Evolutionary conservation across 2,329 filamentous ascomycete species (phyloP), one percentile per base, ranked within the genome.

Genomic region (Helotiales sp.): DNA sequence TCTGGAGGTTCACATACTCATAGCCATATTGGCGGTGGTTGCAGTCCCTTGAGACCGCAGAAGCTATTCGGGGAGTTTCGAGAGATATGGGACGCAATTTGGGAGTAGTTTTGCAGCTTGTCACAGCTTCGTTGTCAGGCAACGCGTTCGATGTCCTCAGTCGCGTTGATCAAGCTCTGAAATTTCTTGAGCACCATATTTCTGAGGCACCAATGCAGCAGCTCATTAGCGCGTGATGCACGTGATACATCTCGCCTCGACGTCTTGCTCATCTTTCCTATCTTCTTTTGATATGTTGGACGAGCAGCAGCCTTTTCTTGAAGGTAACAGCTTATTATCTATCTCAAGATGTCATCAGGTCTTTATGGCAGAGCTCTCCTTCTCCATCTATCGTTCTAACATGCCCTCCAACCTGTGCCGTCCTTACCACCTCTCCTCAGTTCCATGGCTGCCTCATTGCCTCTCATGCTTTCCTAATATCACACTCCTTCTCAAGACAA

Each of bases 21-120:
- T 79, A 63, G 82, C 81, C 81, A 85, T 85, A 54, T 76, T 83
- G 73, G 31, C 52, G 48, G 56, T 58, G 55, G 44, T 47, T 9
- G 49, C 54, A 58, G 58, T 59, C 56, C 61, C 59, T 31, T 40
- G 48, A 60, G 59, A 63, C 62, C 49, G 53, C 40, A 49, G 25
- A 48, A 58, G 46, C 31, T 51, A 25, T 49, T 25, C 33, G 12
- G 36, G 46, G 12, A 44, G 33, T 24, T 53, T 56, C 25, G 33
- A 7, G 2, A 29, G 30, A 44, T 40, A 33, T 25, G 36, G 19
- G 47, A 12, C n/a, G 25, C 36, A 55, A 49, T 42, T 56, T 44
- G 15, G 27, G 36, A 22, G 42, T 24, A 34, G 27, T 50, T 33
- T 19, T 49, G 40, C 36, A 50, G 46, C 25, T 48, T 30, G 25